Base-by-base conservation (phyloP, 768 basidiomycete genomes). In the Suillus clintonianus region DNA sequence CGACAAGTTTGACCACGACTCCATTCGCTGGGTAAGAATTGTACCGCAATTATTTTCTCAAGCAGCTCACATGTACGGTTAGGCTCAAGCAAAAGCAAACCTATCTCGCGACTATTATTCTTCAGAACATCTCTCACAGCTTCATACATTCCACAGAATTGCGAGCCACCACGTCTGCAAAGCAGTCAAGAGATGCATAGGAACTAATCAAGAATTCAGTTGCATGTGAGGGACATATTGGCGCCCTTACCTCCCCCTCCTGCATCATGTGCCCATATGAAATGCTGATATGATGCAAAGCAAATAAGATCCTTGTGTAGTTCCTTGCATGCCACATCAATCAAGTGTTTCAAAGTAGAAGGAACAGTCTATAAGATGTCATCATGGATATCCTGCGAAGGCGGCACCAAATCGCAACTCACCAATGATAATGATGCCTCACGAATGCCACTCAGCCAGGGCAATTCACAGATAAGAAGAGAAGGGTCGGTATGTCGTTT, bases 1-100 rank as follows among this genome's bases (percentile, higher is more conserved):
- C 39, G 94, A 97, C 47, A 93, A 91, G 70, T 98, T 94, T 70
- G 92, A 95, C 53, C 75, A 78, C 43, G 93, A 94, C 71, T 79
- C 87, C 59, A 78, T 83, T 34, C 90, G 90, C 68, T 81, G 94
- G 67, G 95, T 95, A 70, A 63, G 89, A 34, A 39, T 7, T 50
- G 17, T 22, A 22, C 50, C 36, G 50, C 24, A 22, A 36, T 36
- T 30, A 42, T 15, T 27, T 11, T 54, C 30, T 14, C 34, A 51
- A 14, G 11, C 39, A n/a, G n/a, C 58, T 61, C 8, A 43, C 19
- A 10, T 22, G 27, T 10, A 17, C 37, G 15, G 34, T 30, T 70
- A 91, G 89, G 80, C 83, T 3, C 87, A 89, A 78, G 81, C 85
- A 11, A 92, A 91, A 74, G 77, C 83, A 15, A 83, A 80, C 58